Evolutionary conservation across 2,329 filamentous ascomycete species (phyloP).

Genomic region (Hypomyces perniciosus): DNA sequence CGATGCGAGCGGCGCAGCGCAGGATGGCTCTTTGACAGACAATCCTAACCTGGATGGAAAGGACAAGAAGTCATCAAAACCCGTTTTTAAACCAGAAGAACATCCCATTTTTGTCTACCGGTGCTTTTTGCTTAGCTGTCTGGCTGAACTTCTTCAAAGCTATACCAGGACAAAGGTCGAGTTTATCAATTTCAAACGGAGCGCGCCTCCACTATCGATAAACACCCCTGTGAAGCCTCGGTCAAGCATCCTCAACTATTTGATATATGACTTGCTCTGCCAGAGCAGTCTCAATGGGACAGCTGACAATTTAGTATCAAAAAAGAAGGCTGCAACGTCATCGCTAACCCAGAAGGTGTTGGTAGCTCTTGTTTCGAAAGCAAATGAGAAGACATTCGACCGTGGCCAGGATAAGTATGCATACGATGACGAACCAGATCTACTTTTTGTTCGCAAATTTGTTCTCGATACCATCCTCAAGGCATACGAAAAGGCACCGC

Average conservation of each 20-base stretch:
- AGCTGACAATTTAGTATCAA: slow-evolving; percentile 67
- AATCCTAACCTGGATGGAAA: slow-evolving; percentile 34
- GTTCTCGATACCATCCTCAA: slow-evolving; percentile 89
- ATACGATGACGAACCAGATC: slow-evolving; percentile 71
- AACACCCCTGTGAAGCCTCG: slow-evolving; percentile 91
- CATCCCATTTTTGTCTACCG: slow-evolving; percentile 96
- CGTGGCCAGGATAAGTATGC: slow-evolving; percentile 53
- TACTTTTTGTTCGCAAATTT: slow-evolving; percentile 90
- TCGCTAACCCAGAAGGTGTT: slow-evolving; percentile 80
- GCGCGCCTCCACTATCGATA: slow-evolving; percentile 73
- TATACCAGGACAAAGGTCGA: slow-evolving; percentile 96
- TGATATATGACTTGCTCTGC: slow-evolving; percentile 72
- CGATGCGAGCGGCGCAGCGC: slow-evolving; percentile 22
- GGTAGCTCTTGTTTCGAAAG: slow-evolving; percentile 81
- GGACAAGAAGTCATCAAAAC: slow-evolving; percentile 62
- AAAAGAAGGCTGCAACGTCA: slow-evolving; percentile 82
- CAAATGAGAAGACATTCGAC: slow-evolving; percentile 65
- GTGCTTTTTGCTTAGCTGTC: slow-evolving; percentile 87
- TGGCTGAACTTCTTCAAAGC: slow-evolving; percentile 82
- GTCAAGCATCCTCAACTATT: slow-evolving; percentile 86
- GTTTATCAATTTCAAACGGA: slow-evolving; percentile 98
- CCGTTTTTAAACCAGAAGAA: slow-evolving; percentile 80
- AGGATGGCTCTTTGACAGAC: slow-evolving; percentile 27
- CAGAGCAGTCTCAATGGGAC: slow-evolving; percentile 57
- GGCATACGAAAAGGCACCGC: slow-evolving; percentile 81